Evolutionary conservation across 768 basidiomycete genomes (phyloP).

Genomic region (Boletus reticulatus): DNA sequence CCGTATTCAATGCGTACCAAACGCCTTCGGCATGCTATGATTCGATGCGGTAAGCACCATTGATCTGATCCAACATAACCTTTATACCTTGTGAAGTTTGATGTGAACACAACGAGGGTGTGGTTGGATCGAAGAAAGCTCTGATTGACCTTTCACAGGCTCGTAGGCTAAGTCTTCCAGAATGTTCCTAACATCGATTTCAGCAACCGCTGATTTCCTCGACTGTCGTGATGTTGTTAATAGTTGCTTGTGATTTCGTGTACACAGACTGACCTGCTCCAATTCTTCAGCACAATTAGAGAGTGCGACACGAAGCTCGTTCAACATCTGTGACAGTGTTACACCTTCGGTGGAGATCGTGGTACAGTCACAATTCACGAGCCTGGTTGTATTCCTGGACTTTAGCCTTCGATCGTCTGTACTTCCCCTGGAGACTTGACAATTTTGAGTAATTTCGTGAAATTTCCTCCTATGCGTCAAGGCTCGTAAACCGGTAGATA

Average conservation of each 20-base stretch:
- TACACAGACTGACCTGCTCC: constrained; percentile 14
- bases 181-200: constrained; percentile 16
- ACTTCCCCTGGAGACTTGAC: constrained; percentile 16
- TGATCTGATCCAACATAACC: background rate
- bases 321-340: constrained; percentile 12
- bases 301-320: constrained; percentile 21
- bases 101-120: background rate
- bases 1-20: constrained; percentile 8
- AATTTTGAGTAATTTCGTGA: constrained; percentile 7
- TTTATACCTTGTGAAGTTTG: constrained; percentile 18
- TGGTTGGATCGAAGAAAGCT: constrained; percentile 5
- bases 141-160: constrained; percentile 10
- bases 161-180: constrained; percentile 7
- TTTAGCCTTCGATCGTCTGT: constrained; percentile 18
- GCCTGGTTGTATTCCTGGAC: constrained; percentile 17
- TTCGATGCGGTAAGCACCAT: background rate
- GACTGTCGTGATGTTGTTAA: constrained; percentile 8
- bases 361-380: constrained; percentile 4
- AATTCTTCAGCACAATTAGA: constrained; percentile 15
- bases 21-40: constrained; percentile 1
- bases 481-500: background rate
- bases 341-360: background rate
- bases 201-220: constrained; percentile 6
- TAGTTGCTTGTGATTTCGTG: background rate
- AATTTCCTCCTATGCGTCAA: constrained; percentile 11